A percentile compares a stretch with the other conserved stretches of the same genome.
Evolutionary conservation across 1,284 basidiomycete species (phyloP).

Genomic region (Sutorius eximius): DNA sequence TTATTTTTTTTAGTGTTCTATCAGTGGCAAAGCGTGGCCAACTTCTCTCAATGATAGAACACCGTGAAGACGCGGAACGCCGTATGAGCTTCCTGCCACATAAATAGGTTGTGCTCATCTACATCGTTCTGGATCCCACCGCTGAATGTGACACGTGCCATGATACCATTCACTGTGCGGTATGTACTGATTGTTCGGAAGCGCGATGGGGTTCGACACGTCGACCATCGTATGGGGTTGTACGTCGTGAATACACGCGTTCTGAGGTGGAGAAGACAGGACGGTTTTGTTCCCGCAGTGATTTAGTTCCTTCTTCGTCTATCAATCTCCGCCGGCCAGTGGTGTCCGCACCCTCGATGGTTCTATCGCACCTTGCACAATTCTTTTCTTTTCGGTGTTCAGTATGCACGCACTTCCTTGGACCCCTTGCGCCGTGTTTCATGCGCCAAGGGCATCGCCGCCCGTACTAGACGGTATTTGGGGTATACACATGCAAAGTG

Average conservation of each 20-base stretch:
- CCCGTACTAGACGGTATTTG: not conserved
- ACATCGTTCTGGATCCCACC: not conserved
- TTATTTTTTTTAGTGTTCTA: not conserved
- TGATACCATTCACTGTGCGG: not conserved
- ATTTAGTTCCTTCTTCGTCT: not conserved
- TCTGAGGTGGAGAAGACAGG: not conserved
- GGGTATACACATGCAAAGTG: not conserved
- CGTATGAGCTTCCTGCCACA: not conserved
- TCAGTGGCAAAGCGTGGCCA: not conserved
- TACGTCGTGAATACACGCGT: not conserved
- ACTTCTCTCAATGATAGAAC: slow-evolving; percentile 4
- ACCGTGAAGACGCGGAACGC: not conserved
- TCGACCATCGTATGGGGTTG: not conserved
- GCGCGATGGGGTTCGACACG: not conserved
- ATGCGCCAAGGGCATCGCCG: not conserved
- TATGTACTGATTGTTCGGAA: not conserved
- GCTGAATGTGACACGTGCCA: not conserved
- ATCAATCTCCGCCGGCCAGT: not conserved
- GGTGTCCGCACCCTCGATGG: not conserved
- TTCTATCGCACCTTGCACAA: not conserved
- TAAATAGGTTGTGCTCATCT: not conserved
- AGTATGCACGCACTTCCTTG: not conserved
- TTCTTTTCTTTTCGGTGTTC: not conserved
- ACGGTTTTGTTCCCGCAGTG: not conserved
- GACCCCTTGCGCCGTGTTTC: not conserved